Evolutionary conservation across 768 basidiomycete genomes (phyloP).

Genomic region (Tephrocybe sp.): DNA sequence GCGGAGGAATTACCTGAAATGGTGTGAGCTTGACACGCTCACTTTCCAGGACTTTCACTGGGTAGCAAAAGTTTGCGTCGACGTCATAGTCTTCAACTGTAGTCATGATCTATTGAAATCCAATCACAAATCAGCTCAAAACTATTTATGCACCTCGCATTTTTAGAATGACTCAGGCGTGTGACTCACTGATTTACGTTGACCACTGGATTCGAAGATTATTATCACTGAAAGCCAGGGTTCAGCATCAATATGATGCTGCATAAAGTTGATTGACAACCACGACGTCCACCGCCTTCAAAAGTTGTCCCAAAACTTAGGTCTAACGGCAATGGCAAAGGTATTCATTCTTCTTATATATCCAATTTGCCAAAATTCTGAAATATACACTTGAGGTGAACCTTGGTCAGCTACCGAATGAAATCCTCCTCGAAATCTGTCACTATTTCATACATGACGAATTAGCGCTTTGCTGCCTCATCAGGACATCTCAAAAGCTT

Average conservation of each 20-base stretch:
- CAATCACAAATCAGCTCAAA: no score
- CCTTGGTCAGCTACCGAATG: slow-evolving; percentile 6
- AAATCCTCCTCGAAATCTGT: slow-evolving; percentile 11
- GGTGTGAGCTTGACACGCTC: slow-evolving; percentile 46
- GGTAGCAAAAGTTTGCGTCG: slow-evolving; percentile 52
- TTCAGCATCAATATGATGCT: no score
- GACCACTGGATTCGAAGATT: no score
- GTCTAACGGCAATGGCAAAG: no score
- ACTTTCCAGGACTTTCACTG: slow-evolving; percentile 41
- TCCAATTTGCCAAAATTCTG: not conserved
- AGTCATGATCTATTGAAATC: no score
- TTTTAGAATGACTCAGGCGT: no score
- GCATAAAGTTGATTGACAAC: not conserved
- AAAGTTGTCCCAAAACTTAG: no score
- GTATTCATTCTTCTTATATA: no score
- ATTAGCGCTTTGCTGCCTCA: not conserved
- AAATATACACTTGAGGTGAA: not conserved
- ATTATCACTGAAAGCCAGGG: no score
- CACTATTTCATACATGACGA: slow-evolving; percentile 1
- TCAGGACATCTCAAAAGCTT: not conserved
- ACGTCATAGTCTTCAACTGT: slow-evolving; percentile 18
- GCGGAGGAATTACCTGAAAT: slow-evolving; percentile 23
- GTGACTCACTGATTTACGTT: no score
- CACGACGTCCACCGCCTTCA: no score
- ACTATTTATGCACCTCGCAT: no score